Percentiles rank a stretch among this genome's conserved stretches.
Conservation (phyloP, 805 yeast species). For the Zygotorulaspora sp. region DNA sequence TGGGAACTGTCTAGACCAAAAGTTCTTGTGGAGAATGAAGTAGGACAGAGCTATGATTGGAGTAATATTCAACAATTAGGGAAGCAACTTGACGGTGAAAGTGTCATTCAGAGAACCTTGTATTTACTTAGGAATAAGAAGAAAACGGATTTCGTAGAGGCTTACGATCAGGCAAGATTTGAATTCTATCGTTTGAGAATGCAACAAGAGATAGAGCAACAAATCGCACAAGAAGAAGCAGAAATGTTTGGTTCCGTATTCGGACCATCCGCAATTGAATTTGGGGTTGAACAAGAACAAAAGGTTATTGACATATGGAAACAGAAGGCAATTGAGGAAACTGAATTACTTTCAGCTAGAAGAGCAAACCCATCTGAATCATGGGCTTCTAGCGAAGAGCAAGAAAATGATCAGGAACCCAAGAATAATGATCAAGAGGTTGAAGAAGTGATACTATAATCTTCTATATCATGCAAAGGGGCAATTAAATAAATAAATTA, state of each 20-base stretch:
- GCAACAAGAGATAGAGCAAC: conserved; percentile 70
- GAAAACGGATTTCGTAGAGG: conserved; percentile 43
- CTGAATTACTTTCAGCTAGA: conserved; percentile 52
- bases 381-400: conserved; percentile 20
- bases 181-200: conserved; percentile 87
- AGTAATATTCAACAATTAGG: conserved; percentile 63
- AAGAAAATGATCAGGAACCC: conserved; percentile 4
- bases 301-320: conserved; percentile 69
- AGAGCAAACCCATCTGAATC: conserved; percentile 33
- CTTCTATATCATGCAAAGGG: not conserved
- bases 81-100: conserved; percentile 83
- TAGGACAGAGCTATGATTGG: conserved; percentile 72
- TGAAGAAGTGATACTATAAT: conserved; percentile 14
- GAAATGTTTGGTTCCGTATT: conserved; percentile 79
- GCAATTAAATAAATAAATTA: conserved; percentile 1
- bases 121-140: conserved; percentile 43
- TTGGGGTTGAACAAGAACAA: conserved; percentile 70
- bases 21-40: conserved; percentile 69
- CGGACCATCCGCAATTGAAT: conserved; percentile 55
- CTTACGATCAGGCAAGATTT: conserved; percentile 80
- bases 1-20: conserved; percentile 96
- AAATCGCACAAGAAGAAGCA: conserved; percentile 76
- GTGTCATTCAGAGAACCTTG: conserved; percentile 71
- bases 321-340: conserved; percentile 58
- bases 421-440: conserved; percentile 9